Conservation (phyloP, 202 grass and related monocot species). For the Zizania palustris region DNA sequence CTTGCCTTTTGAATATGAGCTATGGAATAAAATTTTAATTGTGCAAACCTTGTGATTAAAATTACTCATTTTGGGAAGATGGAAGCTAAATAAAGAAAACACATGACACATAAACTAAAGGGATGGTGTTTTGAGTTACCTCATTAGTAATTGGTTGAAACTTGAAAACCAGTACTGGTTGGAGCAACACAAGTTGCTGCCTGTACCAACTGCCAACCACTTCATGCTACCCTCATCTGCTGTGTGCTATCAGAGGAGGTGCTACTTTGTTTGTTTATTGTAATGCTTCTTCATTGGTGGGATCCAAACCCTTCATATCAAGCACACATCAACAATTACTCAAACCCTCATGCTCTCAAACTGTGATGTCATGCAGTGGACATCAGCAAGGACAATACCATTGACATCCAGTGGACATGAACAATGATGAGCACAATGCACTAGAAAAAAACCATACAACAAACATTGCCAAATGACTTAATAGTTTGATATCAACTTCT, state of each 20-base stretch:
- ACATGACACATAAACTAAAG: neutral
- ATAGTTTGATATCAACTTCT: no score
- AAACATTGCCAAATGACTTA: neutral
- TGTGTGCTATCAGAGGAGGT: slow-evolving; percentile 34
- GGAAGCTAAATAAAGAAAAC: slow-evolving; percentile 3
- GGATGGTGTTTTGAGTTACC: slow-evolving; percentile 5
- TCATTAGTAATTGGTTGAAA: slow-evolving; percentile 33
- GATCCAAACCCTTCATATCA: slow-evolving; percentile 19
- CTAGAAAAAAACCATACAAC: neutral
- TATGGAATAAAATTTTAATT: neutral
- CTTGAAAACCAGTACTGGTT: slow-evolving; percentile 19
- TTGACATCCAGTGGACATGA: neutral
- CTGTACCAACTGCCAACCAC: slow-evolving; percentile 48
- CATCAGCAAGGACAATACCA: slow-evolving; percentile 40
- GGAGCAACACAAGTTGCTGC: slow-evolving; percentile 36
- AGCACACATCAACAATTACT: slow-evolving; percentile 15
- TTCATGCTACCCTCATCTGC: slow-evolving; percentile 29
- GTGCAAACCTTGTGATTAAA: neutral
- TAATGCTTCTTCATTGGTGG: slow-evolving; percentile 32
- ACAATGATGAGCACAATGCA: slow-evolving; percentile 2
- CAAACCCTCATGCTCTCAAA: slow-evolving; percentile 40
- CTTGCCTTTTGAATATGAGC: neutral
- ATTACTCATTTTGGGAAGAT: slow-evolving; percentile 14
- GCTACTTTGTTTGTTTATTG: slow-evolving; percentile 12
- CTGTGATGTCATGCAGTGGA: slow-evolving; percentile 47